These are phyloP conservation scores for Russula emetica DNA, from an alignment of 768 basidiomycete genomes.

Conservation along the genomic window DNA sequence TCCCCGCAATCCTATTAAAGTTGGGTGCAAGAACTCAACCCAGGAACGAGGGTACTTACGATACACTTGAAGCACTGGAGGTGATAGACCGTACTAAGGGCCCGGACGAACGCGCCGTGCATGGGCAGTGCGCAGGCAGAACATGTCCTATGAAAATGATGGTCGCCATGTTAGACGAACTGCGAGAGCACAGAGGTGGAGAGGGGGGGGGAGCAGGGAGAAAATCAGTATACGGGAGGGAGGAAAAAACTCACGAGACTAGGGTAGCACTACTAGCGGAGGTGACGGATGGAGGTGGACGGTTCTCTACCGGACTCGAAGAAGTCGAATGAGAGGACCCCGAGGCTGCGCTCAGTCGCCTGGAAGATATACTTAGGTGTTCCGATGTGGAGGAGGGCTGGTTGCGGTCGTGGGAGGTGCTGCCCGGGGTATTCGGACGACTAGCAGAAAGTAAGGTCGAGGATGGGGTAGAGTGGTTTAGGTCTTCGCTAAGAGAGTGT, in stretches of 20 bases:
- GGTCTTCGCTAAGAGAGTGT: conserved; percentile 67
- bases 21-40: conserved; percentile 14
- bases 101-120: conserved; percentile 95
- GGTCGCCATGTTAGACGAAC: conserved; percentile 6
- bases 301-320: conserved; percentile 44
- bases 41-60: conserved; percentile 47
- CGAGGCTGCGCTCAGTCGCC: conserved; percentile 44
- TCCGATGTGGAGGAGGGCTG: conserved; percentile 50
- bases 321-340: conserved; percentile 55
- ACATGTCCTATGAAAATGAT: conserved; percentile 49
- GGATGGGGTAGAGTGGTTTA: conserved; percentile 47
- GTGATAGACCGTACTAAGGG: conserved; percentile 90
- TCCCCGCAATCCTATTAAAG: conserved; percentile 81
- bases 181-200: background rate
- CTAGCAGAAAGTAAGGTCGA: conserved; percentile 48
- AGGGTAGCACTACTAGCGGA: conserved; percentile 55
- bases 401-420: conserved; percentile 41
- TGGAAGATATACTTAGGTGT: conserved; percentile 46
- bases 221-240: conserved; percentile 12
- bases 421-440: conserved; percentile 58
- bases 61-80: conserved; percentile 98
- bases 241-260: conserved; percentile 14
- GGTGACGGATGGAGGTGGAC: conserved; percentile 44
- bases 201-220: background rate
- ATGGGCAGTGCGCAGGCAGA: conserved; percentile 75